These are phyloP conservation scores for Alternaria longipes DNA, from an alignment of 2,329 filamentous ascomycete species.

Conservation along the genomic window DNA sequence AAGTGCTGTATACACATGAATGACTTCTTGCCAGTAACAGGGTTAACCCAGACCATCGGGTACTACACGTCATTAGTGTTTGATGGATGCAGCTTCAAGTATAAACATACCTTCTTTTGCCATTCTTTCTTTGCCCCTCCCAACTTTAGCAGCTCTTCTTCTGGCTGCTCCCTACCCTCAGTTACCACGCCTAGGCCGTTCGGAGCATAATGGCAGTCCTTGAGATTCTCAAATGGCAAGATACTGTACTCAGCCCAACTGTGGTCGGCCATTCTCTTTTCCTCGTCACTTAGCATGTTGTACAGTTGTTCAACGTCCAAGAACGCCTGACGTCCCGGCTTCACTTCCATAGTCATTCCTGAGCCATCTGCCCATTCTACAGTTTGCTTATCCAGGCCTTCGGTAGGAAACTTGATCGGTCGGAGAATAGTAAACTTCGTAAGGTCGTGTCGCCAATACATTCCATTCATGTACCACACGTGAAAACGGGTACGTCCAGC, in stretches of 20 bases:
- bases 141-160: background rate
- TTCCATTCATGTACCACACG: background rate
- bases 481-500: slow-evolving; percentile 5
- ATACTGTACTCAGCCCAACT: slow-evolving; percentile 1
- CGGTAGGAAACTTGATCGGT: background rate
- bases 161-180: background rate
- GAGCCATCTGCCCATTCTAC: slow-evolving; percentile 6
- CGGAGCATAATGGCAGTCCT: background rate
- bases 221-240: background rate
- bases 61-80: background rate
- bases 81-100: background rate
- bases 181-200: slow-evolving; percentile 1
- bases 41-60: slow-evolving; percentile 4
- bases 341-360: background rate
- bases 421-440: background rate
- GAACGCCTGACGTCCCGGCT: background rate
- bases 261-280: slow-evolving; percentile 1
- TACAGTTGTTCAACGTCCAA: background rate
- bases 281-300: slow-evolving; percentile 4
- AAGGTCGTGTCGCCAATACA: background rate
- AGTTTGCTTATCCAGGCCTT: background rate
- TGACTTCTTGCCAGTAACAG: background rate
- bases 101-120: slow-evolving; percentile 3
- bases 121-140: background rate
- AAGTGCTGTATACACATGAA: background rate